Evolutionary conservation across 179 eudicot species (phyloP).

Genomic region (Vitellaria paradoxa): DNA sequence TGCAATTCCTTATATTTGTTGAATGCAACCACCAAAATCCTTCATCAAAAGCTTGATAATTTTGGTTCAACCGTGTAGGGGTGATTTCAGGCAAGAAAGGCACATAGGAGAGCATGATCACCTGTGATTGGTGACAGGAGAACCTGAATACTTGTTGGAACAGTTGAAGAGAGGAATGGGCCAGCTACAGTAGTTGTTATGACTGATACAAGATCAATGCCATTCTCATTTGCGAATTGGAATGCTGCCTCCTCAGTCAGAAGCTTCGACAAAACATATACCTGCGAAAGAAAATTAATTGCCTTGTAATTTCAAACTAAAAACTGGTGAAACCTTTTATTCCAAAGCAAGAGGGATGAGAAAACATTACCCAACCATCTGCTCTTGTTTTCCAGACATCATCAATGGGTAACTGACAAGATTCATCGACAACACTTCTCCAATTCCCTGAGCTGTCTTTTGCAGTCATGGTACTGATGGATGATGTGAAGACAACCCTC

Average conservation of each 20-base stretch:
- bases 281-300: constrained; percentile 28
- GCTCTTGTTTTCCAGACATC: constrained; percentile 50
- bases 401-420: constrained; percentile 40
- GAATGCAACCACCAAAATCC: not conserved
- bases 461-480: constrained; percentile 70
- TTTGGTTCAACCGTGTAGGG: not conserved
- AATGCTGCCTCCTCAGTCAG: constrained; percentile 63
- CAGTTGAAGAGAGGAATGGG: constrained; percentile 57
- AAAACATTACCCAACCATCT: constrained; percentile 56
- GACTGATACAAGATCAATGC: constrained; percentile 59
- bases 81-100: not conserved
- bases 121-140: constrained; percentile 79
- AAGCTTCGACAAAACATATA: constrained; percentile 63
- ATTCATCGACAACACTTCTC: constrained; percentile 55
- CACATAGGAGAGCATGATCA: constrained; percentile 11
- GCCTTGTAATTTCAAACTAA: not conserved
- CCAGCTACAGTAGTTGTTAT: constrained; percentile 77
- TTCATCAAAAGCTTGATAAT: not conserved
- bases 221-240: constrained; percentile 47
- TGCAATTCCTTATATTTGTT: not conserved
- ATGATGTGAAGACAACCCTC: constrained; percentile 69
- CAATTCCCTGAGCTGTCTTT: constrained; percentile 45
- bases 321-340: not conserved
- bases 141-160: constrained; percentile 68
- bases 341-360: not conserved